A percentile compares a stretch with the other conserved stretches of the same genome.
Conservation (phyloP, 768 basidiomycete species). For the Collybia sp. region DNA sequence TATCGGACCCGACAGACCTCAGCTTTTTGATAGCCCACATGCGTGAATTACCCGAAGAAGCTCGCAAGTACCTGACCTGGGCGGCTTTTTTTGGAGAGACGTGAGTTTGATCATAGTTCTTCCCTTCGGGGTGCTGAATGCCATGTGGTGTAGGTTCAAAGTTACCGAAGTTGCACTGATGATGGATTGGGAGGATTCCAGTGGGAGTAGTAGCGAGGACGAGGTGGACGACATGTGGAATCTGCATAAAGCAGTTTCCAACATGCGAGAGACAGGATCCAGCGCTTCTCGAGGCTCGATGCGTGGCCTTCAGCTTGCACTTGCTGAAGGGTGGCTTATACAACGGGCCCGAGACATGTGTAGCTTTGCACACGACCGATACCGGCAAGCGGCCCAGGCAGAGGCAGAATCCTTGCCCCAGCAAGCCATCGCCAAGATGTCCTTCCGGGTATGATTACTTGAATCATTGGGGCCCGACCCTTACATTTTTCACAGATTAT, state of each 20-base stretch:
- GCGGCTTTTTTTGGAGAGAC: slow-evolving; percentile 71
- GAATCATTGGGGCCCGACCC: not conserved
- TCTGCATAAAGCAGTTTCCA: slow-evolving; percentile 45
- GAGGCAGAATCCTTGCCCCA: slow-evolving; percentile 48
- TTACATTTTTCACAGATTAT: slow-evolving; percentile 45
- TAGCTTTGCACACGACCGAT: slow-evolving; percentile 70
- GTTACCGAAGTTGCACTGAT: slow-evolving; percentile 68
- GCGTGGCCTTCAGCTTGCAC: slow-evolving; percentile 61
- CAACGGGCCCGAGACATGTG: slow-evolving; percentile 74
- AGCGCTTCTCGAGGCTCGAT: slow-evolving; percentile 53
- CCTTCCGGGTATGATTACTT: slow-evolving; percentile 45
- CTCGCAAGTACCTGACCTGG: slow-evolving; percentile 64
- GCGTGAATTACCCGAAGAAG: slow-evolving; percentile 57
- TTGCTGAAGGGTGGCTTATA: slow-evolving; percentile 71
- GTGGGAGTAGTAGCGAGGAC: slow-evolving; percentile 46
- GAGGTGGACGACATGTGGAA: slow-evolving; percentile 49
- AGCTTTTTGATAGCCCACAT: slow-evolving; percentile 57
- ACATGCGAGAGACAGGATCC: slow-evolving; percentile 36
- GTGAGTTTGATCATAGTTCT: slow-evolving; percentile 27
- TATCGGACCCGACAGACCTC: slow-evolving; percentile 58
- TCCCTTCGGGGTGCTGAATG: not conserved
- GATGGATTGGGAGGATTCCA: slow-evolving; percentile 70
- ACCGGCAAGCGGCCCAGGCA: slow-evolving; percentile 65
- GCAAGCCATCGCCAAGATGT: slow-evolving; percentile 59
- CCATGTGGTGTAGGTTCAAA: slow-evolving; percentile 47